phyloP scores from a whole-genome alignment of 257 asterid genomes.

The Solanum tarapatanum region DNA sequence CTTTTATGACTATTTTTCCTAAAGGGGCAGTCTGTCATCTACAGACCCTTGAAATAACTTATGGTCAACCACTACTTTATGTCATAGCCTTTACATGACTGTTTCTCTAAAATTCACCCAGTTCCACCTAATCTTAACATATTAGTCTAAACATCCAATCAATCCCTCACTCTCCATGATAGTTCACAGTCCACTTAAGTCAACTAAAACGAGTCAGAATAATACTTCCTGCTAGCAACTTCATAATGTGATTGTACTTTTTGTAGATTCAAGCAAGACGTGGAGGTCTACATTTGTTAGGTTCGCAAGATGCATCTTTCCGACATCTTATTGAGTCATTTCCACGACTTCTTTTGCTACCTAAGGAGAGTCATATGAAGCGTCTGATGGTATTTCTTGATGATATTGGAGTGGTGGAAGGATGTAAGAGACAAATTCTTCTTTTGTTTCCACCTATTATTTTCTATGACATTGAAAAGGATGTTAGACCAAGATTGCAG shows the following conservation, averaged over 20 bases:
- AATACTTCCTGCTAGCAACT: background rate
- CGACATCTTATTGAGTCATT: slow-evolving; percentile 74
- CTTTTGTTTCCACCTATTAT: slow-evolving; percentile 71
- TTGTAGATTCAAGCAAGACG: slow-evolving; percentile 87
- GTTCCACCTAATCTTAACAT: background rate
- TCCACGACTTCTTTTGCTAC: slow-evolving; percentile 61
- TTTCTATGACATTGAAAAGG: slow-evolving; percentile 49
- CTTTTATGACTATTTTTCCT: background rate
- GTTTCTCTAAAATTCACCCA: background rate
- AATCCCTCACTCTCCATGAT: background rate
- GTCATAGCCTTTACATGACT: background rate
- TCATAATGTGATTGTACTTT: background rate
- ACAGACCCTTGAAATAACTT: background rate
- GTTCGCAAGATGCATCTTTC: slow-evolving; percentile 47
- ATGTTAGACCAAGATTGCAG: slow-evolving; percentile 54
- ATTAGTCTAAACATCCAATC: background rate
- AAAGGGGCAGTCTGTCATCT: background rate
- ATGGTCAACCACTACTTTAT: background rate
- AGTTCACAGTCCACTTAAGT: background rate
- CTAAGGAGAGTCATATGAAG: slow-evolving; percentile 46
- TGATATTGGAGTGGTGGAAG: slow-evolving; percentile 60
- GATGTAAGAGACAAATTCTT: slow-evolving; percentile 28
- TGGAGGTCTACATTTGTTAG: slow-evolving; percentile 71
- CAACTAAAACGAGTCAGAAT: background rate
- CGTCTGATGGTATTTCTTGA: slow-evolving; percentile 47